Evolutionary conservation across 2,329 filamentous ascomycete genomes (phyloP).

Genomic region (Chrysoporthe austroafricana): DNA sequence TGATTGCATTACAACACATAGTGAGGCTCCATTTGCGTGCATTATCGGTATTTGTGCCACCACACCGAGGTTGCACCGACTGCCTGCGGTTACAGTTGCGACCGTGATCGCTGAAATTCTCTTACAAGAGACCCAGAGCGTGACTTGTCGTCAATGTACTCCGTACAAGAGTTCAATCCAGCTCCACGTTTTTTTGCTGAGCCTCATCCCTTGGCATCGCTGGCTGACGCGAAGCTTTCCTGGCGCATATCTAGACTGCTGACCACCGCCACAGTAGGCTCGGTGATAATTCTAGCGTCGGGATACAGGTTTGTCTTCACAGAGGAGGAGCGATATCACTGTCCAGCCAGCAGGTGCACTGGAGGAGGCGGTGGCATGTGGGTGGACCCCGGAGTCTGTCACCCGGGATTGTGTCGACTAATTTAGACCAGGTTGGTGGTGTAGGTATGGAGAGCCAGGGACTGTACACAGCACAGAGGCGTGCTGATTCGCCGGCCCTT

Average conservation of each 20-base stretch:
- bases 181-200: neutral
- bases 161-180: neutral
- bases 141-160: neutral
- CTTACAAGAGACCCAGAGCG: neutral
- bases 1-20: neutral
- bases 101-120: neutral
- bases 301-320: neutral
- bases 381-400: neutral
- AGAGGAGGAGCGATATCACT: neutral
- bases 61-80: conserved; percentile 1
- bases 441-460: too few species aligned
- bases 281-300: conserved; percentile 3
- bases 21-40: neutral
- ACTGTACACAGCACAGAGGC: neutral
- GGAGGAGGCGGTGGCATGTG: conserved; percentile 1
- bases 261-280: neutral
- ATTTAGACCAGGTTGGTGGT: neutral
- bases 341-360: neutral
- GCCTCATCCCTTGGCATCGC: conserved; percentile 2
- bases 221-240: neutral
- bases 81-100: neutral
- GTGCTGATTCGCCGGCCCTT: neutral
- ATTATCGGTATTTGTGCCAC: neutral
- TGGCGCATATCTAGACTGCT: neutral
- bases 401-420: neutral